Evolutionary conservation across 371 early-diverging fungal species (phyloP), one percentile per base, ranked within the genome.

Genomic region (Neoconidiobolus thromboides): DNA sequence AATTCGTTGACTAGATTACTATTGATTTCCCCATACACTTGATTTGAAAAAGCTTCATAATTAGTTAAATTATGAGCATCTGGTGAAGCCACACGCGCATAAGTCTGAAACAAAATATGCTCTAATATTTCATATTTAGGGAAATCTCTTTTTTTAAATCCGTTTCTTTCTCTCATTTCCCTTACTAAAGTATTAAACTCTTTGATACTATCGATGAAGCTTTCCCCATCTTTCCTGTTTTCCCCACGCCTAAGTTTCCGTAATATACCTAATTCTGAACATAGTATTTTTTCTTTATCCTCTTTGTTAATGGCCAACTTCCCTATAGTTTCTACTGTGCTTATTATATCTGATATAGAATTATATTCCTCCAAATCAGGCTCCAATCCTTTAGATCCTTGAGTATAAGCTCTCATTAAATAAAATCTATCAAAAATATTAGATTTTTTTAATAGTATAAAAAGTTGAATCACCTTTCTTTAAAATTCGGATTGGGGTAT

Each of bases 21-120:
- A 60, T 85, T 83, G 64, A 95, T 83, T 69, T 96, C 97, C 37
- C 97, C 97, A 71, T 96, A 96, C 6, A 94, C 95, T 65, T 87
- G 83, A 69, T 92, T 89, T 5, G 91, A 90, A 63, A 93, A 96
- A 5, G 87, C 91, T 73, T 85, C 78, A 69, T 92, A 91, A 55
- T 85, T 76, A 43, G 86, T 83, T 61, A 96, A 70, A 43, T 76
- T 71, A 6, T 84, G 82, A 1, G 89, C 87, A n/a, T 82, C 70
- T 6, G 88, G 86, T 1, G 91, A 85, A 0, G 93, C 93, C 1
- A 87, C 80, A 15, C 93, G 83, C 54, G 82, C 81, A 65, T 93
- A 94, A 0, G 85, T 78, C 70, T 96, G 94, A 62, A 86, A 85
- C 53, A 93, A 64, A 39, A 93, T 77, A 66, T 91, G 91, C 56